Evolutionary conservation across 2,329 filamentous ascomycete genomes (phyloP).

Genomic region (Microdochium nivale): DNA sequence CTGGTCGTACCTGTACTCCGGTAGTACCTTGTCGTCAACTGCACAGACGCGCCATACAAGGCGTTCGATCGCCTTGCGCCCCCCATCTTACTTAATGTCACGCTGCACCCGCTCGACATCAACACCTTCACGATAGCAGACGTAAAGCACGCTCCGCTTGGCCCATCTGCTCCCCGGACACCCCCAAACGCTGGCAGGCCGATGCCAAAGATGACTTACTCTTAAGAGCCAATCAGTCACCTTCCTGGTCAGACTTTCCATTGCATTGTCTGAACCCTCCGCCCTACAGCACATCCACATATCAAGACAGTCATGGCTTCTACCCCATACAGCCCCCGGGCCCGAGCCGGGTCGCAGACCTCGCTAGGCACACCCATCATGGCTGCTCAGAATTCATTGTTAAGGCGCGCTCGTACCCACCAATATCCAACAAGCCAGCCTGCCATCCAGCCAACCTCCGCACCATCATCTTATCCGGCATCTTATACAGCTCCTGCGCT

Average conservation of each 20-base stretch:
- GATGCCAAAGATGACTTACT: background rate
- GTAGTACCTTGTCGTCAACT: constrained; percentile 20
- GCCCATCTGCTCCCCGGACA: background rate
- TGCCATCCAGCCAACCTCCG: constrained; percentile 22
- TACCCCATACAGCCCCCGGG: constrained; percentile 19
- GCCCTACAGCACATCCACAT: constrained; percentile 11
- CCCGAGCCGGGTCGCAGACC: constrained; percentile 18
- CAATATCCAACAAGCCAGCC: constrained; percentile 28
- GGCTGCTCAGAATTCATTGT: constrained; percentile 29
- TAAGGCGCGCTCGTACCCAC: constrained; percentile 34
- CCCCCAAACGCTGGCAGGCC: background rate
- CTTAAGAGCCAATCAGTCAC: background rate
- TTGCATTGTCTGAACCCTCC: background rate
- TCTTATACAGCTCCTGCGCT: constrained; percentile 46
- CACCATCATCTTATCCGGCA: constrained; percentile 46
- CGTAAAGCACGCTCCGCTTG: background rate
- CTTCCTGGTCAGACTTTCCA: background rate
- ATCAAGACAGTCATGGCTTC: constrained; percentile 22
- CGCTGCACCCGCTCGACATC: background rate
- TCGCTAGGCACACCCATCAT: constrained; percentile 27
- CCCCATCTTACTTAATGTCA: background rate
- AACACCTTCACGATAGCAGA: background rate
- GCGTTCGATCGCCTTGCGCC: constrained; percentile 19
- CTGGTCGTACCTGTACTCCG: constrained; percentile 21
- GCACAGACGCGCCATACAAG: constrained; percentile 17